Evolutionary conservation across 2,329 filamentous ascomycete genomes (phyloP).

Genomic region (Blastomyces gilchristii): DNA sequence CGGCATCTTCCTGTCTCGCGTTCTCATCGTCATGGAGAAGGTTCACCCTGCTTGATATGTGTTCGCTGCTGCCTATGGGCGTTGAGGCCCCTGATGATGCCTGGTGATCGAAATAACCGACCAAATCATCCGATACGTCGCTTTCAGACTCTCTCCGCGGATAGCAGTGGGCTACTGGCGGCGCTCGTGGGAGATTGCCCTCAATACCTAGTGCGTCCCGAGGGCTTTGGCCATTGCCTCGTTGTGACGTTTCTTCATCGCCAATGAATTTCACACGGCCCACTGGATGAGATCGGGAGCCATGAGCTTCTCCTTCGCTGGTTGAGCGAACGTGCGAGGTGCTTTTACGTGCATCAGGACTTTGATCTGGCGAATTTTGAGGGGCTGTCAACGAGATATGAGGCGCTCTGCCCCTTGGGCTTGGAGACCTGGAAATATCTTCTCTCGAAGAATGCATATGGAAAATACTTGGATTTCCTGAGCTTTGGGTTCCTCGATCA

Average conservation of each 20-base stretch:
- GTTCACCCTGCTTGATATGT: conserved; percentile 7
- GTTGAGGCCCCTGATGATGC: not conserved
- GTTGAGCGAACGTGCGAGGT: conserved; percentile 23
- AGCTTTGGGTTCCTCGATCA: not conserved
- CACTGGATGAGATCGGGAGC: not conserved
- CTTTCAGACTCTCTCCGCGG: not conserved
- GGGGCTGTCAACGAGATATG: not conserved
- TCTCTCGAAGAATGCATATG: not conserved
- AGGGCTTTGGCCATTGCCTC: conserved; percentile 2
- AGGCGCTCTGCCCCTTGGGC: not conserved
- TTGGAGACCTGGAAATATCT: not conserved
- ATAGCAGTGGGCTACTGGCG: not conserved
- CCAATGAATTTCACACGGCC: conserved; percentile 10
- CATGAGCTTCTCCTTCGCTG: conserved; percentile 1
- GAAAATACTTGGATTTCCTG: not conserved
- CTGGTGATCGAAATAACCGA: not conserved
- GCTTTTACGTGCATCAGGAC: not conserved
- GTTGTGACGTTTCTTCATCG: not conserved
- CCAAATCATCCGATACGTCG: not conserved
- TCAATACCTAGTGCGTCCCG: not conserved
- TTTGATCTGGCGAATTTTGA: not conserved
- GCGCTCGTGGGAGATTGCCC: not conserved
- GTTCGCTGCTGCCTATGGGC: not conserved
- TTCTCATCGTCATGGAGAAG: conserved; percentile 11
- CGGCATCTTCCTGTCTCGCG: conserved; percentile 18